These are phyloP conservation scores for Cicer yamashitae DNA, from an alignment of 306 rosid species.

Conservation along the genomic window DNA sequence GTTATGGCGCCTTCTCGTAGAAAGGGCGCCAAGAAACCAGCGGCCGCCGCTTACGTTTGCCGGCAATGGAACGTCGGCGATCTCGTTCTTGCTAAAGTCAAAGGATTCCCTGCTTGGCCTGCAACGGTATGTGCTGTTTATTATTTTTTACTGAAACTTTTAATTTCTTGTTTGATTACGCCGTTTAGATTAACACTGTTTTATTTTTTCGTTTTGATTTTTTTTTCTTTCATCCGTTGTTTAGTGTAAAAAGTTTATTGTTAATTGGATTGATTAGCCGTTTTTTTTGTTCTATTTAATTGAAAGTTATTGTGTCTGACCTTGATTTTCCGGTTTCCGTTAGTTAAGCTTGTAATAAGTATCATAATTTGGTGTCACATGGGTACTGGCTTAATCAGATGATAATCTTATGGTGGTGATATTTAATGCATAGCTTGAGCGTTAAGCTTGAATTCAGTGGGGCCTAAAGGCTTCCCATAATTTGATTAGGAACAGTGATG, in stretches of 20 bases:
- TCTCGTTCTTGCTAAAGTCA: slow-evolving; percentile 96
- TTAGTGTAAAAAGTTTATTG: slow-evolving; percentile 15
- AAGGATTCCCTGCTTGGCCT: slow-evolving; percentile 99
- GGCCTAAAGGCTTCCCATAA: not conserved
- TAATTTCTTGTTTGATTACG: slow-evolving; percentile 1
- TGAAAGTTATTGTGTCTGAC: not conserved
- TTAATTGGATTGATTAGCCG: not conserved
- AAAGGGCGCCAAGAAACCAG: slow-evolving; percentile 75
- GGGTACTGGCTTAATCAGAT: slow-evolving; percentile 13
- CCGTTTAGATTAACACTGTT: slow-evolving; percentile 37
- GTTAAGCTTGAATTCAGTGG: not conserved
- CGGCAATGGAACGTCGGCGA: slow-evolving; percentile 93
- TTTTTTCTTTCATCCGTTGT: not conserved
- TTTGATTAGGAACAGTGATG: slow-evolving; percentile 18
- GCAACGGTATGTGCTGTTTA: slow-evolving; percentile 64
- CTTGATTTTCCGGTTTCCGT: slow-evolving; percentile 25
- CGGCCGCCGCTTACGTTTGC: slow-evolving; percentile 73
- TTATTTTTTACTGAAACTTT: not conserved
- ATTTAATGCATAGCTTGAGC: not conserved
- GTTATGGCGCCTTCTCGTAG: slow-evolving; percentile 86
- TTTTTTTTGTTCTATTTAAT: not conserved
- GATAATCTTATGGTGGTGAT: slow-evolving; percentile 4
- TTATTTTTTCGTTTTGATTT: not conserved
- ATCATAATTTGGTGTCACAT: not conserved
- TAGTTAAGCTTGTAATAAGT: not conserved